These are phyloP conservation scores for Sungouiozyma ichnusensis DNA, from an alignment of 805 yeast genomes.

Conservation along the genomic window DNA sequence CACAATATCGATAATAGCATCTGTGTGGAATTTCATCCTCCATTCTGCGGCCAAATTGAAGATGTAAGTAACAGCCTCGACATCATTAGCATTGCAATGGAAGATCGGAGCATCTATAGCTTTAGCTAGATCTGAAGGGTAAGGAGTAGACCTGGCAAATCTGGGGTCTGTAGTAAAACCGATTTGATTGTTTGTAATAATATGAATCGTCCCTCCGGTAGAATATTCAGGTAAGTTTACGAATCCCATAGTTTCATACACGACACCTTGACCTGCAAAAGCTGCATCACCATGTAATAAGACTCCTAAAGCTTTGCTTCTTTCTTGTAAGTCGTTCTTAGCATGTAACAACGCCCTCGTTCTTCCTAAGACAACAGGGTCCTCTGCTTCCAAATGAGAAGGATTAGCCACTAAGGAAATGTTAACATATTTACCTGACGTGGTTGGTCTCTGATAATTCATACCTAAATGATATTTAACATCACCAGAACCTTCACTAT, in stretches of 20 bases:
- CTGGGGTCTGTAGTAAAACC: constrained; percentile 99
- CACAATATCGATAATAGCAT: constrained; percentile 91
- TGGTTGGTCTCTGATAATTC: constrained; percentile 98
- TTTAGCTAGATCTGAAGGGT: constrained; percentile 96
- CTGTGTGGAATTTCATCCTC: constrained; percentile 94
- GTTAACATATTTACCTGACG: constrained; percentile 93
- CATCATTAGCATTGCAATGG: constrained; percentile 98
- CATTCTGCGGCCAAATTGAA: constrained; percentile 97
- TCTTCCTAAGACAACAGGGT: constrained; percentile 96
- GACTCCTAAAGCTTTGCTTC: constrained; percentile 81
- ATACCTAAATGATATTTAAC: constrained; percentile 98
- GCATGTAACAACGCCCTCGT: constrained; percentile 91
- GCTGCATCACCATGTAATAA: constrained; percentile 99
- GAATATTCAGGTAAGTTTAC: constrained; percentile 86
- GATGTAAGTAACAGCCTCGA: constrained; percentile 82
- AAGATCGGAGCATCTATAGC: constrained; percentile 95
- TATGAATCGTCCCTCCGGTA: constrained; percentile 97
- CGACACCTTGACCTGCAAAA: constrained; percentile 97
- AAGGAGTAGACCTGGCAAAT: constrained; percentile 93
- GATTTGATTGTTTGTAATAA: constrained; percentile 94
- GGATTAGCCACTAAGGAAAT: constrained; percentile 97
- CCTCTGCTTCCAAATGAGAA: constrained; percentile 97
- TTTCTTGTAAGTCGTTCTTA: constrained; percentile 76
- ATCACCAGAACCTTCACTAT: constrained; percentile 88
- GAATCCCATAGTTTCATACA: constrained; percentile 96